Conservation (phyloP, 495 filamentous ascomycete genomes). For the Collariella sp. region DNA sequence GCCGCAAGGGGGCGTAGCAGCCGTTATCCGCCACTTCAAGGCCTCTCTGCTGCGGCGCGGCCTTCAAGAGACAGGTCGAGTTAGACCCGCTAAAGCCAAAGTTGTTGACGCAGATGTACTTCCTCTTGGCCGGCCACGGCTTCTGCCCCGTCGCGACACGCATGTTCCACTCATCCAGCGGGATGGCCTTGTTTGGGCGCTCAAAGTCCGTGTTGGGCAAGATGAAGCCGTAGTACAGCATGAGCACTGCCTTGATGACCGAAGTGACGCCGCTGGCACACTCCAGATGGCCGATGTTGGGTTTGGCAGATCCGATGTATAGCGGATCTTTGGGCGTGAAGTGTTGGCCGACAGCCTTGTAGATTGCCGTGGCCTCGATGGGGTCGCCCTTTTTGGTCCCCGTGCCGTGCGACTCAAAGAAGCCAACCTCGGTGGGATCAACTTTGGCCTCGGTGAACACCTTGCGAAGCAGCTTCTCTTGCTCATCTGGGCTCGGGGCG, state of each 20-base stretch:
- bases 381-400: constrained; percentile 56
- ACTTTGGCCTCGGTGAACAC: constrained; percentile 36
- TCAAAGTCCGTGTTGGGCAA: constrained; percentile 45
- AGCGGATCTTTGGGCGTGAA: constrained; percentile 34
- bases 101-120: constrained; percentile 39
- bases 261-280: constrained; percentile 48
- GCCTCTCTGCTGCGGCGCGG: constrained; percentile 24
- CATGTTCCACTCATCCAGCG: constrained; percentile 40
- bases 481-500: constrained; percentile 43
- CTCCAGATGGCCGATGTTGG: constrained; percentile 54
- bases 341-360: constrained; percentile 34
- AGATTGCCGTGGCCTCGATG: constrained; percentile 49
- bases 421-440: constrained; percentile 36
- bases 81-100: constrained; percentile 43
- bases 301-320: constrained; percentile 51
- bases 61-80: constrained; percentile 32
- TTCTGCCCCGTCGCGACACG: constrained; percentile 4
- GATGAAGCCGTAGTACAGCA: constrained; percentile 49
- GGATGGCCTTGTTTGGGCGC: constrained; percentile 35
- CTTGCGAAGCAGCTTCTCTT: constrained; percentile 39
- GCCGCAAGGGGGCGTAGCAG: constrained; percentile 29
- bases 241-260: constrained; percentile 51
- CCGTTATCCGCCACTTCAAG: constrained; percentile 30
- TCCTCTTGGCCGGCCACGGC: constrained; percentile 34
- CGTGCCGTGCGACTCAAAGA: constrained; percentile 48